Evolutionary conservation across 1,284 basidiomycete species (phyloP), one percentile per base, ranked within the genome.

Genomic region (Cryptococcus amylolentus): DNA sequence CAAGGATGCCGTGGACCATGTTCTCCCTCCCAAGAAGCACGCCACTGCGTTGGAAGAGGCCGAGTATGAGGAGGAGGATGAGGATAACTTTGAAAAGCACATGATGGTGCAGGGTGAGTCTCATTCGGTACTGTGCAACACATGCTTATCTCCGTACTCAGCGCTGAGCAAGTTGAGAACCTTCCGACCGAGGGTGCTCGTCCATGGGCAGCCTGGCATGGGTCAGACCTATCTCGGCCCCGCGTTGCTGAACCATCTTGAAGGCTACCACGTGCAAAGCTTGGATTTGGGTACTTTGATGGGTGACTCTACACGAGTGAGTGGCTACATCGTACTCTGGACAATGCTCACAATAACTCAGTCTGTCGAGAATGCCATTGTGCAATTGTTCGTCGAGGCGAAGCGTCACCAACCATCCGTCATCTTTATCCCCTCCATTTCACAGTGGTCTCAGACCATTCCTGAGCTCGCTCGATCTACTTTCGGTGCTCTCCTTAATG

Each of bases 401-500:
- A 98, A 97, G 74, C 86, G 96, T 31, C 91, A 97, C 72, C 94
- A 97, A 68, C 96, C 96, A 0, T 94, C 92, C 0, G 87, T 98
- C 43, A 83, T 98, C 49, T 98, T 93, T 76, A 91, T 98, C 47
- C 96, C 95, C 0, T 89, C 91, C 0, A 81, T 98, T 1, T 74
- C 86, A 1, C 85, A 88, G 7, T 98, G 95, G 94, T 88, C 88
- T 52, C 80, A 85, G 1, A 86, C 91, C 1, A 83, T 98, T 9
- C 84, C 88, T 0, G 94, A 98, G 61, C 86, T 87, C 0, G 84
- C 92, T 1, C 84, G 91, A 20, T 84, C 87, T 2, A 96, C 93
- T 0, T 85, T 97, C 43, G 86, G 87, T 45, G 86, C 94, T 0
- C 87, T 98, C 81, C 85, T 99, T 7, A 92, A 97, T 66, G 87